Evolutionary conservation across 495 filamentous ascomycete genomes (phyloP).

Genomic region (Paragyromitra xinjiangensis): DNA sequence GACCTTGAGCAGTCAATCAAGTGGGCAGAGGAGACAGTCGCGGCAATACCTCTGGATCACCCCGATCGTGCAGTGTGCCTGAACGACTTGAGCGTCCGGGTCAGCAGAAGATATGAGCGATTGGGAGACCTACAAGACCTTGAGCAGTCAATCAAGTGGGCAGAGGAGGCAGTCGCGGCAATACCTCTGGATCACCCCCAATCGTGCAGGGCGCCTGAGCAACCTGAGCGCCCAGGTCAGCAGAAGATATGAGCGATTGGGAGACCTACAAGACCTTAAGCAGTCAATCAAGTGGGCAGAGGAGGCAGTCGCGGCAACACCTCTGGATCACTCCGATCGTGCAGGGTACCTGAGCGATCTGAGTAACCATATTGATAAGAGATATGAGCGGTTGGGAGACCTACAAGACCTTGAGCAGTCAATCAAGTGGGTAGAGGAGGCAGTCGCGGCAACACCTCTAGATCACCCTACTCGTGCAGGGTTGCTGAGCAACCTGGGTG

Average conservation of each 20-base stretch:
- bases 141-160: background rate
- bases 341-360: background rate
- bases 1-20: constrained; percentile 2
- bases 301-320: background rate
- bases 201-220: too few species aligned
- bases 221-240: too few species aligned
- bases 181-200: too few species aligned
- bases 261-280: background rate
- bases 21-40: background rate
- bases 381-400: background rate
- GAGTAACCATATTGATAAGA: background rate
- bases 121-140: background rate
- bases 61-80: background rate
- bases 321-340: too few species aligned
- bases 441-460: background rate
- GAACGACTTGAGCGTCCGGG: background rate
- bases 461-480: background rate
- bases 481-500: background rate
- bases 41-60: background rate
- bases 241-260: too few species aligned
- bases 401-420: background rate
- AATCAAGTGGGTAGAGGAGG: background rate
- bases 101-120: background rate
- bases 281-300: constrained; percentile 7
- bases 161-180: background rate